Evolutionary conservation across 352 stramenopile species (phyloP).

Genomic region (Globisporangium nunn): DNA sequence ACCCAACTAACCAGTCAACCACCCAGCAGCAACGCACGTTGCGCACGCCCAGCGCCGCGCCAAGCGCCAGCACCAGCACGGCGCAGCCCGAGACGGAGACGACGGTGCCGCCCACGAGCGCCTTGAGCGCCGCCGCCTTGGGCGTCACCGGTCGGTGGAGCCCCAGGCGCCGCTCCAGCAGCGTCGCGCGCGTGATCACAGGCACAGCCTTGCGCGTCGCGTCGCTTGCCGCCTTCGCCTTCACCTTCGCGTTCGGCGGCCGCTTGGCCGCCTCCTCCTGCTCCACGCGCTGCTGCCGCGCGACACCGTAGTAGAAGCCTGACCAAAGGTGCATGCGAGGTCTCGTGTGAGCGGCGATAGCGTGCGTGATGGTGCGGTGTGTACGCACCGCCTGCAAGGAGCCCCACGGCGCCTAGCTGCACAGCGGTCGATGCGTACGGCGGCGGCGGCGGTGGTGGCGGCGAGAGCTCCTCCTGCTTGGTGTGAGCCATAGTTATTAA

Average conservation of each 20-base stretch:
- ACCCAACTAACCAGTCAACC: no score
- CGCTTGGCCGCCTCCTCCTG: conserved; percentile 27
- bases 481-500: no score
- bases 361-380: not conserved
- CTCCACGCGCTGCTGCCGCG: conserved; percentile 28
- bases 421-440: conserved; percentile 22
- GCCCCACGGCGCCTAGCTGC: conserved; percentile 25
- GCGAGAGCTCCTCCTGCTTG: not conserved
- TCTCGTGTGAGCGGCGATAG: no score
- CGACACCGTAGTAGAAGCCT: conserved; percentile 65
- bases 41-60: conserved; percentile 24
- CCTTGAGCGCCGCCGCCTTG: conserved; percentile 29
- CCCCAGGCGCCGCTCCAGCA: conserved; percentile 33
- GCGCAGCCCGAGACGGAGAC: conserved; percentile 33
- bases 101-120: conserved; percentile 40
- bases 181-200: conserved; percentile 17
- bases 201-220: not conserved
- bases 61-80: conserved; percentile 25
- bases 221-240: not conserved
- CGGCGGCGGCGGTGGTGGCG: conserved; percentile 2
- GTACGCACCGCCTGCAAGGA: conserved; percentile 36
- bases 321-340: not conserved
- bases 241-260: conserved; percentile 5
- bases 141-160: conserved; percentile 31
- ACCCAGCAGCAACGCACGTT: conserved; percentile 22